Evolutionary conservation across 257 asterid genomes (phyloP), one percentile per base, ranked within the genome.

Genomic region (Vinca minor): DNA sequence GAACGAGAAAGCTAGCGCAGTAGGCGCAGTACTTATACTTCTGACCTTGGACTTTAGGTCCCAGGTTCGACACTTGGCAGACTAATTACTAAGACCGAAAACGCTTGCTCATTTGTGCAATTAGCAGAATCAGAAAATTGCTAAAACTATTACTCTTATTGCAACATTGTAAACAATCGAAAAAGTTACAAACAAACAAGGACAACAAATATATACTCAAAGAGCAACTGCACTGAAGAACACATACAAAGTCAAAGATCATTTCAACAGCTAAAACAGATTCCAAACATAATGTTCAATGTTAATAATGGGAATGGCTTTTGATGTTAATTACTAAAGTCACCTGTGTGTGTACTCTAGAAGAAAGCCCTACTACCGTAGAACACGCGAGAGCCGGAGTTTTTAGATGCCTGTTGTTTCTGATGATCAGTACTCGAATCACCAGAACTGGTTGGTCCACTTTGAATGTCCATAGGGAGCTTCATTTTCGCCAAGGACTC

Each of bases 311-410:
- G 54, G 62, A 73, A 26, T 39, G 52, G 62, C 47, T 69, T 31
- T 66, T 60, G 74, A 50, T 71, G 75, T 87, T 82, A 85, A 69
- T 26, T 57, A 59, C 85, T 77, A 81, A 80, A 67, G 83, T 76
- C 89, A 83, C 80, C 66, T 57, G 77, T 73, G 79, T 67, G 67
- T 45, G 7, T 34, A 7, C n/a, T 93, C 85, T n/a, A 89, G 88
- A 92, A 92, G 84, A 92, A 92, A 70, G 98, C 98, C 76, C 97
- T 77, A 55, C 98, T 92, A 44, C 98, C 97, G 69, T 93, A 93
- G 69, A 93, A 93, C 63, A 93, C 97, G 36, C 94, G 85, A 59
- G 95, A 81, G 57, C 94, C 87, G 1, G 95, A 68, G 80, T 72
- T 89, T 80, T 84, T 89, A 11, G 96, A 78, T 13, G 84, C 78